Evolutionary conservation across 768 basidiomycete genomes (phyloP).

Genomic region (Termitomyces bulborhizus): DNA sequence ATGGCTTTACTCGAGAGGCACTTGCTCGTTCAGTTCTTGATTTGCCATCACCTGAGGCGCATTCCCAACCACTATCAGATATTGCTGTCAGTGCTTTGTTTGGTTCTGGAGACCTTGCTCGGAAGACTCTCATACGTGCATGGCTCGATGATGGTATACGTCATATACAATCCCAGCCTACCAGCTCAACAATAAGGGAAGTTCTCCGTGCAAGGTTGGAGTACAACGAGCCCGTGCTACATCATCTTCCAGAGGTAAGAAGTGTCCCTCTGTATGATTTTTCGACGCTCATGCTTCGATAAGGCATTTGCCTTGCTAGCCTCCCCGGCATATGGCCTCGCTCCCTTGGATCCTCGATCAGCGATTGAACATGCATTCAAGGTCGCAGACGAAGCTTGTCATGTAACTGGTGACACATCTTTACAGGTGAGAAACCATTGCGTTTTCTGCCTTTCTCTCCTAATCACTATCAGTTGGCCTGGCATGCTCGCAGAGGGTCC

Average conservation of each 20-base stretch:
- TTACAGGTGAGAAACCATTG: constrained; percentile 41
- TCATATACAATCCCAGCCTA: constrained; percentile 34
- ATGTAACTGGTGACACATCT: constrained; percentile 44
- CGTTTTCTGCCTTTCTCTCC: not conserved
- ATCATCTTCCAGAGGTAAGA: constrained; percentile 61
- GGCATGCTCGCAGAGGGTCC: constrained; percentile 67
- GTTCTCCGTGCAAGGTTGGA: constrained; percentile 51
- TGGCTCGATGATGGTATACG: constrained; percentile 66
- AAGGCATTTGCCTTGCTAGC: constrained; percentile 73
- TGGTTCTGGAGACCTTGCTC: constrained; percentile 61
- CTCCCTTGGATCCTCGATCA: constrained; percentile 53
- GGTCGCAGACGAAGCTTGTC: constrained; percentile 70
- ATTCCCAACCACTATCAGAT: constrained; percentile 60
- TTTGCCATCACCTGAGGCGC: constrained; percentile 40
- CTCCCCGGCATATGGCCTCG: constrained; percentile 40
- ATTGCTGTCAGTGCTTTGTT: constrained; percentile 68
- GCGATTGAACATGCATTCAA: constrained; percentile 52
- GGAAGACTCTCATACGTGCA: constrained; percentile 56
- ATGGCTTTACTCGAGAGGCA: constrained; percentile 73
- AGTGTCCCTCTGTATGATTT: not conserved
- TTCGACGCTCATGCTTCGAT: not conserved
- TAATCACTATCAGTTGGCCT: constrained; percentile 43
- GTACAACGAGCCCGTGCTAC: constrained; percentile 63
- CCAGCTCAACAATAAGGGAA: constrained; percentile 33
- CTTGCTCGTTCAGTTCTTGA: constrained; percentile 58